Conservation (phyloP, 805 yeast genomes). For the Metschnikowia cerradonensis region DNA sequence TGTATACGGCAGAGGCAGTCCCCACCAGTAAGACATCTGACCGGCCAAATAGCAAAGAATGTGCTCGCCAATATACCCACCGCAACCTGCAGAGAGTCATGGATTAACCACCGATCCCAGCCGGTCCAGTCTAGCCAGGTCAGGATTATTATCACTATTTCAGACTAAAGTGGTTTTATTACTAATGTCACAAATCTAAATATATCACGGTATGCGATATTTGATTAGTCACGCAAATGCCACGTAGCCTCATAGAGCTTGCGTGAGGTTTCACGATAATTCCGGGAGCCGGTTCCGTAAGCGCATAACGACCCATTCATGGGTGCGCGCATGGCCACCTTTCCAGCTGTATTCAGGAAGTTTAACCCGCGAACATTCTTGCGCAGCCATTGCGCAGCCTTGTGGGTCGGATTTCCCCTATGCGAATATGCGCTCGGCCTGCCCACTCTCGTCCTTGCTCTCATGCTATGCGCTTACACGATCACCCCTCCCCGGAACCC, state of each 20-base stretch:
- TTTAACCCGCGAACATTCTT: not conserved
- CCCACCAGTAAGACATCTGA: not conserved
- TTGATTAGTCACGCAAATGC: no score
- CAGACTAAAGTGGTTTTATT: no score
- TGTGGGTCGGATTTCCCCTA: not conserved
- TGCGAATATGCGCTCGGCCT: not conserved
- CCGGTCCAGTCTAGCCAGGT: no score
- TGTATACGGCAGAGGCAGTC: not conserved
- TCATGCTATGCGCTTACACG: constrained; percentile 10
- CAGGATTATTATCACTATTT: no score
- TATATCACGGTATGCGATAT: no score
- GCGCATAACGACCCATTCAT: not conserved
- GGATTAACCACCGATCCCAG: no score
- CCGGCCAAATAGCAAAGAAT: not conserved
- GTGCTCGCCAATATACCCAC: not conserved
- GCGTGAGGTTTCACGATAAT: not conserved
- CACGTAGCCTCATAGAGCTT: no score
- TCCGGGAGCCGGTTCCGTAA: constrained; percentile 2
- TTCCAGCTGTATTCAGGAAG: not conserved
- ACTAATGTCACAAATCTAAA: no score
- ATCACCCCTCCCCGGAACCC: not conserved
- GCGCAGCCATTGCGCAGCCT: not conserved
- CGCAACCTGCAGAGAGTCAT: no score
- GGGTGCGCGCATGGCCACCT: not conserved
- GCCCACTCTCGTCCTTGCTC: constrained; percentile 3